Evolutionary conservation across 2,329 filamentous ascomycete species (phyloP).

Genomic region (Alternaria sp.): DNA sequence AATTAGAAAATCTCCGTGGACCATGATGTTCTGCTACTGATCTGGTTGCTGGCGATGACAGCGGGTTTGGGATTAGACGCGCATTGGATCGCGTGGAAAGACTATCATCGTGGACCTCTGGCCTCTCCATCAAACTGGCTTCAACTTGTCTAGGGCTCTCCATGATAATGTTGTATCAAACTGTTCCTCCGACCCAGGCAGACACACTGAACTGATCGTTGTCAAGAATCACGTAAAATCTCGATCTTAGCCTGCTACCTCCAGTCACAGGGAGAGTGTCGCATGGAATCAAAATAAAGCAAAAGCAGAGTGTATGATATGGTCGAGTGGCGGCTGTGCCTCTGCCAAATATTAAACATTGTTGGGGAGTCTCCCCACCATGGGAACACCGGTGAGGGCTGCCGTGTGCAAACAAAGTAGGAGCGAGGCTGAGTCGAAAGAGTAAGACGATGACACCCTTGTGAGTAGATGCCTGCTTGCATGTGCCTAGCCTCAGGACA

Average conservation of each 20-base stretch:
- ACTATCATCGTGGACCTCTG: not conserved
- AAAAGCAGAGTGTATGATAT: not conserved
- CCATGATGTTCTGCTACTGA: not conserved
- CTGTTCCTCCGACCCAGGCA: not conserved
- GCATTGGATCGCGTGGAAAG: not conserved
- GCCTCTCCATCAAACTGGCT: not conserved
- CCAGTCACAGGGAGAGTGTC: not conserved
- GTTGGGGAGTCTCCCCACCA: not conserved
- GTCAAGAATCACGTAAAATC: not conserved
- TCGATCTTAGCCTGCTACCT: not conserved
- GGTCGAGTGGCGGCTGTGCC: too few relatives aligned
- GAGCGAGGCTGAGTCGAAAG: not conserved
- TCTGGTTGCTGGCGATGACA: not conserved
- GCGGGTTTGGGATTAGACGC: not conserved
- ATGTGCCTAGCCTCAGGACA: not conserved
- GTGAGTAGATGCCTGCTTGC: not conserved
- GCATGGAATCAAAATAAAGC: not conserved
- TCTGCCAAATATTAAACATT: not conserved
- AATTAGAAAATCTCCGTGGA: not conserved
- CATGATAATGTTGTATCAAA: not conserved
- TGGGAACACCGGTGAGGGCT: not conserved
- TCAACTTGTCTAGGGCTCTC: not conserved
- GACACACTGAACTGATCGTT: not conserved
- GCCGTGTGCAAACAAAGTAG: not conserved
- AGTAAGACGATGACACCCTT: not conserved